phyloP scores from a whole-genome alignment of 805 yeast genomes.

The Myxozyma neglecta region DNA sequence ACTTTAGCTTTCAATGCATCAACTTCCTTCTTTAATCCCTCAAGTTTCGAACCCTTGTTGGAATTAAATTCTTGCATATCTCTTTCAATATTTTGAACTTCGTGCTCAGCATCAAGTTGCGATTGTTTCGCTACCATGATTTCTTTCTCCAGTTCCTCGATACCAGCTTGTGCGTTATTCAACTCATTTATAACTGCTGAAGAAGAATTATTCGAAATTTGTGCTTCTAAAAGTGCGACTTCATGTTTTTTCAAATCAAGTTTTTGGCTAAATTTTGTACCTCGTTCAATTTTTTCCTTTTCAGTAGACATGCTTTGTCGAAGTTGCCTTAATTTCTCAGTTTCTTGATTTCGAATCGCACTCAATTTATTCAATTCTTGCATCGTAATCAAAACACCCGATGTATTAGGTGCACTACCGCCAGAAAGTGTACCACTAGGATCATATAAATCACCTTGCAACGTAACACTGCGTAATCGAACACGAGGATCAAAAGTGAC shows the following conservation, averaged over 20 bases:
- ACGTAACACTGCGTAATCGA: conserved; percentile 77
- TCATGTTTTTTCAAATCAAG: conserved; percentile 40
- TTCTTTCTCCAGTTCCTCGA: conserved; percentile 44
- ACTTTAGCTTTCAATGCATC: conserved; percentile 44
- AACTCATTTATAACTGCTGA: conserved; percentile 33
- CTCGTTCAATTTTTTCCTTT: conserved; percentile 23
- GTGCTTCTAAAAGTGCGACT: conserved; percentile 34
- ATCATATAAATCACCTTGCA: conserved; percentile 92
- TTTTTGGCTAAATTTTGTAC: conserved; percentile 30
- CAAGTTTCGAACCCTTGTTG: conserved; percentile 79
- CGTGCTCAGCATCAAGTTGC: conserved; percentile 42
- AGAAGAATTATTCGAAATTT: conserved; percentile 29
- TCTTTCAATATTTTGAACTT: conserved; percentile 56
- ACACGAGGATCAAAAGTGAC: conserved; percentile 86
- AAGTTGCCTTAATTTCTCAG: conserved; percentile 47
- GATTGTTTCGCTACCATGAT: conserved; percentile 44
- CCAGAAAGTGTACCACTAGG: conserved; percentile 96
- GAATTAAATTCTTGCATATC: conserved; percentile 80
- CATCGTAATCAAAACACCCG: conserved; percentile 60
- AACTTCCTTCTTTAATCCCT: conserved; percentile 55
- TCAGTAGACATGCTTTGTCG: conserved; percentile 30
- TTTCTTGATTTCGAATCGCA: conserved; percentile 45
- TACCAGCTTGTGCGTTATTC: conserved; percentile 48
- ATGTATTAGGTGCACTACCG: conserved; percentile 67
- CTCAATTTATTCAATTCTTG: conserved; percentile 59